Evolutionary conservation across 2,329 filamentous ascomycete genomes (phyloP).

Genomic region (Lecanosticta acicola): DNA sequence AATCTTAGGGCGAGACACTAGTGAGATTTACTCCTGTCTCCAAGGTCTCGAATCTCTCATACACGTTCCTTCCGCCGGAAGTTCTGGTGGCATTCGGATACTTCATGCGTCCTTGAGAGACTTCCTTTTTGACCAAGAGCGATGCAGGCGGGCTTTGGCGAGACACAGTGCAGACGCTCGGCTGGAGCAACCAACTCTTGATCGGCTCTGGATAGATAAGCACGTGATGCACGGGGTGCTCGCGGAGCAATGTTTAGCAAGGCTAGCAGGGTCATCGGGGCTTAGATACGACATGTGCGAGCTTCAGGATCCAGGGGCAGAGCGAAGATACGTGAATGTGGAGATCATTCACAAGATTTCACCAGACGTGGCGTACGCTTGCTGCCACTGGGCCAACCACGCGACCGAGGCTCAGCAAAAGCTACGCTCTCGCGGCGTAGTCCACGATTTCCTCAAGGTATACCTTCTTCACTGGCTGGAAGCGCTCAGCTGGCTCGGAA

Average conservation of each 20-base stretch:
- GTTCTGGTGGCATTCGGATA: too few relatives aligned
- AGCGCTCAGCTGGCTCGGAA: constrained; percentile 34
- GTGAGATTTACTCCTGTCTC: too few relatives aligned
- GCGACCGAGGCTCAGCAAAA: constrained; percentile 17
- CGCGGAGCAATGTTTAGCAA: constrained; percentile 9
- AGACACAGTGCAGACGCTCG: too few relatives aligned
- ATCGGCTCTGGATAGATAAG: constrained; percentile 20
- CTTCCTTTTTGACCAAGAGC: too few relatives aligned
- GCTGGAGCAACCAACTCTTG: too few relatives aligned
- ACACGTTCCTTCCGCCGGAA: too few relatives aligned
- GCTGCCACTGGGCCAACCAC: constrained; percentile 39
- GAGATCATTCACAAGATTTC: constrained; percentile 15
- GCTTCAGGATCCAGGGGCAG: background rate
- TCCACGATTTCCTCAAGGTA: constrained; percentile 34
- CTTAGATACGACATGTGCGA: constrained; percentile 1
- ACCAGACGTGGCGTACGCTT: constrained; percentile 37
- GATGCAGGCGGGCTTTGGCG: too few relatives aligned
- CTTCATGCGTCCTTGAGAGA: too few relatives aligned
- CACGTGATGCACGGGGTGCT: constrained; percentile 11
- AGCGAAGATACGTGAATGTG: background rate
- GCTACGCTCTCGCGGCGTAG: constrained; percentile 26
- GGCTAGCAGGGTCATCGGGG: background rate
- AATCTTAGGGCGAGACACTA: too few relatives aligned
- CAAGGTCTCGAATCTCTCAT: too few relatives aligned
- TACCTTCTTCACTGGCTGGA: constrained; percentile 45